Percentiles rank a stretch among this genome's conserved stretches.
These are phyloP conservation scores for Neurospora tetraspora DNA, from an alignment of 495 filamentous ascomycete genomes.

Conservation along the genomic window DNA sequence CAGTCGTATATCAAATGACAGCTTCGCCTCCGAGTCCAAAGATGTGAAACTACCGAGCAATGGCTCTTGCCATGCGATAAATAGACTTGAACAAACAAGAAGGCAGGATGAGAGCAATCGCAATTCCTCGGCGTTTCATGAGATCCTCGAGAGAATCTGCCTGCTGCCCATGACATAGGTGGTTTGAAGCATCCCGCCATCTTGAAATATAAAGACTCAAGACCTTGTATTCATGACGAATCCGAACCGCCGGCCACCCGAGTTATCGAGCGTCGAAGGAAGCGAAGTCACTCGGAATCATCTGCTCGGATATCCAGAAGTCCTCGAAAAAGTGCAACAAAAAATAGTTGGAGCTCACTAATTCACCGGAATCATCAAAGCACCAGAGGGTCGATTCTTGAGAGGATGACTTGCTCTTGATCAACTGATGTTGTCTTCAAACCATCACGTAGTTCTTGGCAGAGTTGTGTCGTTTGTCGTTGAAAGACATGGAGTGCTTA, in stretches of 20 bases:
- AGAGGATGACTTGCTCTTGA: not conserved
- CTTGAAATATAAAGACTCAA: not conserved
- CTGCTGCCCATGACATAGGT: not conserved
- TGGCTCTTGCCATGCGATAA: not conserved
- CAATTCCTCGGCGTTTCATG: not conserved
- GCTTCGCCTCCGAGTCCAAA: not conserved
- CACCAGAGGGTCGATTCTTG: not conserved
- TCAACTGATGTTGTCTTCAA: not conserved
- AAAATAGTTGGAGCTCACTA: not conserved
- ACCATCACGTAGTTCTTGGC: not conserved
- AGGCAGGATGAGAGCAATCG: not conserved
- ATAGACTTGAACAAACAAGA: not conserved
- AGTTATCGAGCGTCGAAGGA: not conserved
- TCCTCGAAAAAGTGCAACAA: not conserved
- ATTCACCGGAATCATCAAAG: not conserved
- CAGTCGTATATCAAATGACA: not conserved
- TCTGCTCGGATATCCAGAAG: not conserved
- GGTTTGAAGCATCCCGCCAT: not conserved
- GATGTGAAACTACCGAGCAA: not conserved
- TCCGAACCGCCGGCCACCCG: not conserved
- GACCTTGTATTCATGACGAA: not conserved
- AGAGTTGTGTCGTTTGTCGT: not conserved
- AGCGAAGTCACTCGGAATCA: not conserved
- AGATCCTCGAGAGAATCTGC: not conserved
- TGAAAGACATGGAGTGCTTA: constrained; percentile 2